Conservation (phyloP, 1,284 basidiomycete genomes). For the Uromyces viciae-fabae region DNA sequence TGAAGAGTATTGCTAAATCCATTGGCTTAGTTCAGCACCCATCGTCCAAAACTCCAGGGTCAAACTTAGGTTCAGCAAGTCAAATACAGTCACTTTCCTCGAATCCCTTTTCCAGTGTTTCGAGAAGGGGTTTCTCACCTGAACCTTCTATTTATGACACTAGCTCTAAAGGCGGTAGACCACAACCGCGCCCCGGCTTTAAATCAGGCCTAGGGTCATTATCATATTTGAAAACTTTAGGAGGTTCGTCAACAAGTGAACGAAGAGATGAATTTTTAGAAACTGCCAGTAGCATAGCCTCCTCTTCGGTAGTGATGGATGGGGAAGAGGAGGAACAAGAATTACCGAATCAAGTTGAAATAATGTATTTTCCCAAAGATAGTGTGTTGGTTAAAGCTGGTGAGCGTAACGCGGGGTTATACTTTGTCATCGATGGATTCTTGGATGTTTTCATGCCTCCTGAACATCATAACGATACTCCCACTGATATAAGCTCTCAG, state of each 20-base stretch:
- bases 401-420: constrained; percentile 83
- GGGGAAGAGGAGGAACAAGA: constrained; percentile 65
- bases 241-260: constrained; percentile 58
- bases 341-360: constrained; percentile 92
- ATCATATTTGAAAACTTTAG: constrained; percentile 69
- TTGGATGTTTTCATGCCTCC: constrained; percentile 81
- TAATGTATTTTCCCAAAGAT: constrained; percentile 84
- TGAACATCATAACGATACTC: constrained; percentile 8
- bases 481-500: constrained; percentile 42
- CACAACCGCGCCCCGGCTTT: constrained; percentile 56
- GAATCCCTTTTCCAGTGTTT: constrained; percentile 55
- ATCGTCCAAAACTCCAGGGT: constrained; percentile 51
- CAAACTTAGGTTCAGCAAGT: constrained; percentile 9
- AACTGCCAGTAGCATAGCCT: constrained; percentile 43
- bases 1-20: constrained; percentile 94
- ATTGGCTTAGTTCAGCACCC: constrained; percentile 89
- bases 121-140: constrained; percentile 52
- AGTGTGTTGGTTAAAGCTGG: constrained; percentile 82
- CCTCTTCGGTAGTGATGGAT: constrained; percentile 50
- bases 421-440: constrained; percentile 97
- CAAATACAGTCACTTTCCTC: constrained; percentile 47
- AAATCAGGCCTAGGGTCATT: constrained; percentile 78
- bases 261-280: constrained; percentile 29
- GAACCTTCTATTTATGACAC: constrained; percentile 40
- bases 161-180: not conserved